Conservation (phyloP, 345 rosid species). For the Citrus unshiu region DNA sequence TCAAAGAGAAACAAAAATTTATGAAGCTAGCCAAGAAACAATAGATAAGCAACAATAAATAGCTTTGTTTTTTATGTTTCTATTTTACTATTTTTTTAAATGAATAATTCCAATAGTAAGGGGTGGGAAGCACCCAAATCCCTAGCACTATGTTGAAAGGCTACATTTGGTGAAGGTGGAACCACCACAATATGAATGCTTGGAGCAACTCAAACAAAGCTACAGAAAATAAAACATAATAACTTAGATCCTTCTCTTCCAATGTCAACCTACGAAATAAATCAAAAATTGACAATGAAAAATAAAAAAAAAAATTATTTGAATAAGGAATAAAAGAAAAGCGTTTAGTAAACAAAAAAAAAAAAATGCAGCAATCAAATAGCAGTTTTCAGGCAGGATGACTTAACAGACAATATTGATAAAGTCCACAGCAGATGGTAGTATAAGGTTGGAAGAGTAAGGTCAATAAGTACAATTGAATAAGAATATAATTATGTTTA, state of each 20-base stretch:
- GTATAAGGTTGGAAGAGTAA: not conserved
- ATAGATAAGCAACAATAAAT: not conserved
- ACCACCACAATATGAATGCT: not conserved
- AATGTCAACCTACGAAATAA: not conserved
- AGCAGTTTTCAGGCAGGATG: not conserved
- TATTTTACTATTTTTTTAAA: no score
- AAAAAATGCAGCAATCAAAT: not conserved
- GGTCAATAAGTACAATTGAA: not conserved
- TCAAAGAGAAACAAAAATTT: slow-evolving; percentile 1
- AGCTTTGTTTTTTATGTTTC: no score
- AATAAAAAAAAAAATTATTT: no score
- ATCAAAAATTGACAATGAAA: not conserved
- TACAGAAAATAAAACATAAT: not conserved
- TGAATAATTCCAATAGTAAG: not conserved
- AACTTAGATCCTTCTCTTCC: not conserved
- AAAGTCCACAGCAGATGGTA: not conserved
- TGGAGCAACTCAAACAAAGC: not conserved
- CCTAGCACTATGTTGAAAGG: not conserved
- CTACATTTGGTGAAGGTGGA: not conserved
- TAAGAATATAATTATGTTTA: not conserved
- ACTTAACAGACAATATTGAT: not conserved
- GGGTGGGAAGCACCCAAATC: not conserved
- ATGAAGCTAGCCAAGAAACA: slow-evolving; percentile 9
- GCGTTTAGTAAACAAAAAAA: not conserved
- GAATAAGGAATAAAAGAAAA: not conserved